These are phyloP conservation scores for Rubus idaeus DNA, from an alignment of 306 rosid species.

Conservation along the genomic window DNA sequence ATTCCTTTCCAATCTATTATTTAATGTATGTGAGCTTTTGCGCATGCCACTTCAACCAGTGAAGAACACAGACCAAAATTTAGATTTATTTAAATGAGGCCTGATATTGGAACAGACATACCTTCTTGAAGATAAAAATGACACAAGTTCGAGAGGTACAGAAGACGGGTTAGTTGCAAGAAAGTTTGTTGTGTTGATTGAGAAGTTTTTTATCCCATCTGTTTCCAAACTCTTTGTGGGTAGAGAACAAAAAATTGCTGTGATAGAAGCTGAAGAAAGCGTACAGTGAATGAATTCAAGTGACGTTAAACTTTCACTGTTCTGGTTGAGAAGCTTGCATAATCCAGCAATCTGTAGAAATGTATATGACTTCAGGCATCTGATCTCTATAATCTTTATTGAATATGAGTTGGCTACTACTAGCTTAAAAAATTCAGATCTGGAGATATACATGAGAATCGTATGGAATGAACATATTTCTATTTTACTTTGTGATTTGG, in stretches of 20 bases:
- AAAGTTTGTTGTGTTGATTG: conserved; percentile 55
- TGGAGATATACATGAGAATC: conserved; percentile 18
- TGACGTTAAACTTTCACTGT: conserved; percentile 62
- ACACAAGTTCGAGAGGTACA: conserved; percentile 63
- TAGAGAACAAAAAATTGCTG: conserved; percentile 59
- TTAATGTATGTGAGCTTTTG: background rate
- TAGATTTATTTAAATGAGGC: background rate
- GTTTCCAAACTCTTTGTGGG: conserved; percentile 38
- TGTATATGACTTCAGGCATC: conserved; percentile 23
- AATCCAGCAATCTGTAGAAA: conserved; percentile 66
- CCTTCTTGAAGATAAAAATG: conserved; percentile 85
- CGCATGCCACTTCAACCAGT: conserved; percentile 4
- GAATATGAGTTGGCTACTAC: background rate
- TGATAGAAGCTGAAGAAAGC: conserved; percentile 51
- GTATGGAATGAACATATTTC: conserved; percentile 22
- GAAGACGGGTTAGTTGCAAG: conserved; percentile 41
- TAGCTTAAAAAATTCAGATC: background rate
- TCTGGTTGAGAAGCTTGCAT: conserved; percentile 74
- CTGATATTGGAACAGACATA: conserved; percentile 26
- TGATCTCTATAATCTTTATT: background rate
- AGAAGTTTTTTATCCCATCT: conserved; percentile 66
- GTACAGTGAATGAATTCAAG: conserved; percentile 76
- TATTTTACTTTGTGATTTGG: conserved; percentile 5
- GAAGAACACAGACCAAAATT: background rate
- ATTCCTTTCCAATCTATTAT: background rate